Conservation (phyloP, 208 protist genomes). For the Leishmania gerbilli region DNA sequence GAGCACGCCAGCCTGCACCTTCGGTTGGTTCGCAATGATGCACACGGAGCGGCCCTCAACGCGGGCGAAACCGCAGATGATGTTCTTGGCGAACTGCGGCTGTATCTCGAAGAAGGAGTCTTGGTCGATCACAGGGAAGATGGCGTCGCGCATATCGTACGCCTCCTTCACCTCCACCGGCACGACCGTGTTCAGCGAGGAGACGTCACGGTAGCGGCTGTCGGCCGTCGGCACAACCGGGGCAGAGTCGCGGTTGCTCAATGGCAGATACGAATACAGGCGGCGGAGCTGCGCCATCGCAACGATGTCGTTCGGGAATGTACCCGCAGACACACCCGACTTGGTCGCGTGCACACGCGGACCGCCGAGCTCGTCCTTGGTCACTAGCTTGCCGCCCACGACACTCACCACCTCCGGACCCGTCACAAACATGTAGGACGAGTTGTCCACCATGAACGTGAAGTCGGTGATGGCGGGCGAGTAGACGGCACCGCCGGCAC, state of each 20-base stretch:
- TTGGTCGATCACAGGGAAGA: slow-evolving; percentile 88
- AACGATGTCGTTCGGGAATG: slow-evolving; percentile 94
- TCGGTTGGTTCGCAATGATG: slow-evolving; percentile 96
- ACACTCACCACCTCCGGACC: slow-evolving; percentile 97
- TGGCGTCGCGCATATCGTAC: slow-evolving; percentile 94
- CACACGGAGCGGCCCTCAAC: slow-evolving; percentile 93
- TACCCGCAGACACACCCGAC: slow-evolving; percentile 87
- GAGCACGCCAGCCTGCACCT: slow-evolving; percentile 91
- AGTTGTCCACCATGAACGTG: slow-evolving; percentile 96
- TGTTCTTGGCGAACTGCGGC: slow-evolving; percentile 95
- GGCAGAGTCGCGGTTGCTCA: slow-evolving; percentile 73
- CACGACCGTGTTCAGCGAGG: slow-evolving; percentile 71
- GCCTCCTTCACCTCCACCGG: slow-evolving; percentile 88
- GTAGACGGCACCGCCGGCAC: slow-evolving; percentile 90
- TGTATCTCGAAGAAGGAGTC: slow-evolving; percentile 95
- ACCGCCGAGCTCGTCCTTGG: slow-evolving; percentile 94
- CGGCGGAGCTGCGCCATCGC: slow-evolving; percentile 77
- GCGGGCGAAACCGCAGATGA: slow-evolving; percentile 93
- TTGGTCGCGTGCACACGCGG: slow-evolving; percentile 86
- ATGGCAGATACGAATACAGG: slow-evolving; percentile 91
- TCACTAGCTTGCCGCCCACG: slow-evolving; percentile 92
- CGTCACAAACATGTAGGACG: slow-evolving; percentile 98
- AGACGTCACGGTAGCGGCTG: slow-evolving; percentile 37
- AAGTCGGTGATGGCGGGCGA: slow-evolving; percentile 97
- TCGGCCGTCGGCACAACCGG: slow-evolving; percentile 68